Evolutionary conservation across 805 yeast species (phyloP).

Genomic region (Naumovozyma baii): DNA sequence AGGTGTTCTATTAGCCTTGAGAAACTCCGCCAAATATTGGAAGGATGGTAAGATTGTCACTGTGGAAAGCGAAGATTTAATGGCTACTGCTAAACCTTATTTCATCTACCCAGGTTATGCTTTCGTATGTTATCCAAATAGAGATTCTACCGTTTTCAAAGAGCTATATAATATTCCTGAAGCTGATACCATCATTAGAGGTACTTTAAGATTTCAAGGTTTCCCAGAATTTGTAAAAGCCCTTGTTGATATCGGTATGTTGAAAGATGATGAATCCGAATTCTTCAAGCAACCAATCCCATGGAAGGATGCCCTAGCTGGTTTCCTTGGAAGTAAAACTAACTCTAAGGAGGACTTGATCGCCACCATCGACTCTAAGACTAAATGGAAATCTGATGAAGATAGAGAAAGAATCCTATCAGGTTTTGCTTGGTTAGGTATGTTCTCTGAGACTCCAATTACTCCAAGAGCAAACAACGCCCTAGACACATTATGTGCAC

Average conservation of each 20-base stretch:
- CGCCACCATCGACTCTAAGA: conserved; percentile 64
- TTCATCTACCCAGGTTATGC: conserved; percentile 93
- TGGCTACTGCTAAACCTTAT: conserved; percentile 93
- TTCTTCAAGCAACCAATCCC: conserved; percentile 49
- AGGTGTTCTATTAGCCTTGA: conserved; percentile 91
- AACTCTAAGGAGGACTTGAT: conserved; percentile 61
- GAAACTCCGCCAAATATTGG: conserved; percentile 88
- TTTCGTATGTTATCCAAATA: conserved; percentile 92
- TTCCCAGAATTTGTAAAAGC: conserved; percentile 97
- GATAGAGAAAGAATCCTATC: conserved; percentile 79
- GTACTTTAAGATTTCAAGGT: conserved; percentile 95
- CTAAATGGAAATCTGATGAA: conserved; percentile 69
- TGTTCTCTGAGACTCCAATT: conserved; percentile 66
- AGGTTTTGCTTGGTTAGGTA: conserved; percentile 91
- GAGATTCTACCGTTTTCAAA: conserved; percentile 91
- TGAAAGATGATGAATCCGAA: conserved; percentile 63
- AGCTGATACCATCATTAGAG: conserved; percentile 93
- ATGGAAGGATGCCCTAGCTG: conserved; percentile 84
- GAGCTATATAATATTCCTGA: conserved; percentile 92
- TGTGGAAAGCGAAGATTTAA: conserved; percentile 79
- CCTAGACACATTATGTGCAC: conserved; percentile 92
- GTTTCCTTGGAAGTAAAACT: conserved; percentile 66
- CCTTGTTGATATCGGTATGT: conserved; percentile 86
- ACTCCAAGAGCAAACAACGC: conserved; percentile 89
- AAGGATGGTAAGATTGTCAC: conserved; percentile 73